These are phyloP conservation scores for Mortierella claussenii DNA, from an alignment of 192 early-diverging fungal genomes.

Conservation along the genomic window DNA sequence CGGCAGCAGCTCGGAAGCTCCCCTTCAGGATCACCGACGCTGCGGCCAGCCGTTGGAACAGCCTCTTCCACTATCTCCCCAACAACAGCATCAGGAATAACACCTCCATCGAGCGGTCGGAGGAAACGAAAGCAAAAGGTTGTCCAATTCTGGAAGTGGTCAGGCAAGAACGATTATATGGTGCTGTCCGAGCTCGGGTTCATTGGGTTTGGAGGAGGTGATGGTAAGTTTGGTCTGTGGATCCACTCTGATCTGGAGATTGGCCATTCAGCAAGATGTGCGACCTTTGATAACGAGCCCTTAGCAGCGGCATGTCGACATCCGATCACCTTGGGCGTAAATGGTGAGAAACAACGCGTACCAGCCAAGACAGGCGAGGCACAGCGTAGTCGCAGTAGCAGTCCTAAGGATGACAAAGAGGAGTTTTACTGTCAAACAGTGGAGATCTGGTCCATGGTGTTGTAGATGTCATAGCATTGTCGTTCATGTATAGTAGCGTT, in stretches of 20 bases:
- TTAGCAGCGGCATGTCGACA: slow-evolving; percentile 53
- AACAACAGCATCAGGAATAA: neutral
- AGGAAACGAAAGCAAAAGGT: slow-evolving; percentile 41
- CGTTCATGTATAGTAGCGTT: neutral
- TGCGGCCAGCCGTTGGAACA: slow-evolving; percentile 9
- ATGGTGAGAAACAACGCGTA: neutral
- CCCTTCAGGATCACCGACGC: slow-evolving; percentile 2
- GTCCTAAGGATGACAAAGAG: slow-evolving; percentile 34
- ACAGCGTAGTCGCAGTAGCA: slow-evolving; percentile 17
- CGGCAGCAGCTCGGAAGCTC: neutral
- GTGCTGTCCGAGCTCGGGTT: slow-evolving; percentile 77
- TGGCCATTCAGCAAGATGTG: slow-evolving; percentile 74
- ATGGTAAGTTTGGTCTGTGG: slow-evolving; percentile 82
- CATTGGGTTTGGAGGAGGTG: slow-evolving; percentile 82
- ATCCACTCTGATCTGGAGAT: slow-evolving; percentile 75
- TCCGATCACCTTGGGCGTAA: slow-evolving; percentile 6
- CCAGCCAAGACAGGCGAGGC: neutral
- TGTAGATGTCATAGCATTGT: slow-evolving; percentile 13
- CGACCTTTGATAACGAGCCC: slow-evolving; percentile 81
- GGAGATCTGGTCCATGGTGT: slow-evolving; percentile 42
- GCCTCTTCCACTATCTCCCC: neutral
- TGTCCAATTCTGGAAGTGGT: slow-evolving; percentile 70
- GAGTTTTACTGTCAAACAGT: slow-evolving; percentile 51
- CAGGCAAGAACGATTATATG: slow-evolving; percentile 85
- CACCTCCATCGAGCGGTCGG: slow-evolving; percentile 3